Evolutionary conservation across 129 eudicot species (phyloP).

Genomic region (Erigeron canadensis): DNA sequence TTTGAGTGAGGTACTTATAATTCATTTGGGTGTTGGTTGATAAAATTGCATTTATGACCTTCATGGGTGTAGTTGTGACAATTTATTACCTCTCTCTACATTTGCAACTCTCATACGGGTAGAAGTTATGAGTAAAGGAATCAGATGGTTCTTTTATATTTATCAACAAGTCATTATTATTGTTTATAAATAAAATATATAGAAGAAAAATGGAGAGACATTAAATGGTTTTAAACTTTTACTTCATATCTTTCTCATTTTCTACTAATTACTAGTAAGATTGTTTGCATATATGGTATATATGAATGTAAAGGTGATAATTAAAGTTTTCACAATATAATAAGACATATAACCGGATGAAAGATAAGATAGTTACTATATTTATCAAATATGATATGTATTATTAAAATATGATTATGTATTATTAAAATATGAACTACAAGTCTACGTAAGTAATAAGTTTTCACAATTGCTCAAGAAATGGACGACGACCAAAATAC

Average conservation of each 20-base stretch:
- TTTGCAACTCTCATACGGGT: constrained; percentile 31
- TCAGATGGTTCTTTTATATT: background rate
- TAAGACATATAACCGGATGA: too few relatives aligned
- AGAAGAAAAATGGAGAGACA: background rate
- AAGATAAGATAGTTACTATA: too few relatives aligned
- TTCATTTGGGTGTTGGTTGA: constrained; percentile 37
- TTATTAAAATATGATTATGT: too few relatives aligned
- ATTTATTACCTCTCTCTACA: constrained; percentile 36
- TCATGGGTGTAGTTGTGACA: constrained; percentile 40
- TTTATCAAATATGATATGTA: too few relatives aligned
- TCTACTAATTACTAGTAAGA: too few relatives aligned
- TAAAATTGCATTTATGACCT: constrained; percentile 50
- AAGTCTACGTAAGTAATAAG: too few relatives aligned
- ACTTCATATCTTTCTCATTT: background rate
- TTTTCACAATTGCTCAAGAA: too few relatives aligned
- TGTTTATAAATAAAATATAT: background rate
- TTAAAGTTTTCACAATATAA: too few relatives aligned
- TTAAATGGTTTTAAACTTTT: background rate
- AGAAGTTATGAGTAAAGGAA: constrained; percentile 32
- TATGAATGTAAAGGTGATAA: too few relatives aligned
- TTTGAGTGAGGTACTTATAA: constrained; percentile 38
- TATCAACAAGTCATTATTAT: background rate
- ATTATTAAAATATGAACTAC: too few relatives aligned
- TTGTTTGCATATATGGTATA: too few relatives aligned
- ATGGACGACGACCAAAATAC: too few relatives aligned